Evolutionary conservation across 2,329 filamentous ascomycete species (phyloP).

Genomic region (Phaeosphaeria sp.): DNA sequence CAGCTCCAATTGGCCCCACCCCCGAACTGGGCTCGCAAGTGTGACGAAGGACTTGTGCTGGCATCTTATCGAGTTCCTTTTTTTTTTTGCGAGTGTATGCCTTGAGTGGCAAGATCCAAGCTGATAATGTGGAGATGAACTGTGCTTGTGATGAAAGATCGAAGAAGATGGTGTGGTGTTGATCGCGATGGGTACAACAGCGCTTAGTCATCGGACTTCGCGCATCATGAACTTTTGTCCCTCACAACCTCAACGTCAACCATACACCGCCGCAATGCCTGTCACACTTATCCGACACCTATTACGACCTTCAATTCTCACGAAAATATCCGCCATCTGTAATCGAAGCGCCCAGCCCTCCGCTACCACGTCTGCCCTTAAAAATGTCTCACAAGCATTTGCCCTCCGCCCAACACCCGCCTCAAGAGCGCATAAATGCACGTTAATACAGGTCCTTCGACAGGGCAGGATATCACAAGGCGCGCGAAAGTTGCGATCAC

Average conservation of each 20-base stretch:
- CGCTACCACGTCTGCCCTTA: constrained; percentile 24
- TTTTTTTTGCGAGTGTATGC: background rate
- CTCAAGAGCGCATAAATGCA: constrained; percentile 49
- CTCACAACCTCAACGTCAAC: constrained; percentile 9
- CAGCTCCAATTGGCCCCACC: background rate
- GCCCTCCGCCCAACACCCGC: constrained; percentile 48
- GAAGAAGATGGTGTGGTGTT: background rate
- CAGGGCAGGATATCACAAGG: constrained; percentile 81
- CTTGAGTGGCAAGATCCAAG: background rate
- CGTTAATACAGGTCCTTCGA: constrained; percentile 60
- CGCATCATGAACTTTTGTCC: constrained; percentile 20
- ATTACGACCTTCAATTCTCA: constrained; percentile 42
- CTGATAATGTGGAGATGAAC: background rate
- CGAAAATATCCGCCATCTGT: constrained; percentile 18
- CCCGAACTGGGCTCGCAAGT: background rate
- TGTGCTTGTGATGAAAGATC: background rate
- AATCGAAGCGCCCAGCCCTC: constrained; percentile 24
- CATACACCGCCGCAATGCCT: constrained; percentile 41
- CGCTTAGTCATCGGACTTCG: constrained; percentile 16
- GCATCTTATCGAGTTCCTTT: background rate
- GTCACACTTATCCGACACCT: constrained; percentile 49
- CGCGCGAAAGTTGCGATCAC: constrained; percentile 85
- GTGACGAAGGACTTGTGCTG: background rate
- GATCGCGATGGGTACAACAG: background rate
- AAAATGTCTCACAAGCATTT: constrained; percentile 25